Conservation (phyloP, 495 filamentous ascomycete species). For the Podospora australis region DNA sequence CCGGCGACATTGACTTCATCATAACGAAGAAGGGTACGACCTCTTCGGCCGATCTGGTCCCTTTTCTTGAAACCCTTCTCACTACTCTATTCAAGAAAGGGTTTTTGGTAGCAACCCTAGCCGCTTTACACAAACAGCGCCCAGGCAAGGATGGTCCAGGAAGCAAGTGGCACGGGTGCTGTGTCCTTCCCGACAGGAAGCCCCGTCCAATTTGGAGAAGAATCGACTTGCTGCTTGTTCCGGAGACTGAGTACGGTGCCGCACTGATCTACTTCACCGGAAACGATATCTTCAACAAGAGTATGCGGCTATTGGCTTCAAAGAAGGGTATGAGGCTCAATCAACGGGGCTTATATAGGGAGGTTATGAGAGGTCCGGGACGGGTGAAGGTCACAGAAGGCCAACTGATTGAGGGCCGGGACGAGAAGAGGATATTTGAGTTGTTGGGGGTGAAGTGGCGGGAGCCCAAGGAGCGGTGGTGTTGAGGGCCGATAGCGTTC, state of each 20-base stretch:
- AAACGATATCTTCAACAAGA: slow-evolving; percentile 94
- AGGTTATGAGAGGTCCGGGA: slow-evolving; percentile 58
- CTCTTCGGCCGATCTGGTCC: slow-evolving; percentile 51
- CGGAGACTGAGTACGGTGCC: slow-evolving; percentile 73
- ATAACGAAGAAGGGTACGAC: slow-evolving; percentile 64
- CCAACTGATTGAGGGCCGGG: slow-evolving; percentile 63
- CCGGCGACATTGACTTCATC: slow-evolving; percentile 80
- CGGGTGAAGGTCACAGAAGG: slow-evolving; percentile 64
- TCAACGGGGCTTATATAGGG: slow-evolving; percentile 71
- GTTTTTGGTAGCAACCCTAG: slow-evolving; percentile 51
- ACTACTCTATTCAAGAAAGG: slow-evolving; percentile 50
- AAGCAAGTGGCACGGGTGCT: slow-evolving; percentile 89
- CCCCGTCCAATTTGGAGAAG: slow-evolving; percentile 58
- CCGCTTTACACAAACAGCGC: slow-evolving; percentile 27
- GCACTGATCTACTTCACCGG: slow-evolving; percentile 94
- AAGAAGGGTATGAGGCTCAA: slow-evolving; percentile 85
- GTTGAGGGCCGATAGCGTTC: slow-evolving; percentile 20
- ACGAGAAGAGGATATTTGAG: slow-evolving; percentile 83
- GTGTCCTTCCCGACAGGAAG: slow-evolving; percentile 46
- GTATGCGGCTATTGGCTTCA: slow-evolving; percentile 72
- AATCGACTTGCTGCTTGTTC: slow-evolving; percentile 84
- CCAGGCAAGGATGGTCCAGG: slow-evolving; percentile 27
- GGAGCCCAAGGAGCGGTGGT: slow-evolving; percentile 72
- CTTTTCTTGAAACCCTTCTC: slow-evolving; percentile 63
- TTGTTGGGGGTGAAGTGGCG: slow-evolving; percentile 84